phyloP scores from a whole-genome alignment of 371 early-diverging fungal species.

The Mortierella sp. region DNA sequence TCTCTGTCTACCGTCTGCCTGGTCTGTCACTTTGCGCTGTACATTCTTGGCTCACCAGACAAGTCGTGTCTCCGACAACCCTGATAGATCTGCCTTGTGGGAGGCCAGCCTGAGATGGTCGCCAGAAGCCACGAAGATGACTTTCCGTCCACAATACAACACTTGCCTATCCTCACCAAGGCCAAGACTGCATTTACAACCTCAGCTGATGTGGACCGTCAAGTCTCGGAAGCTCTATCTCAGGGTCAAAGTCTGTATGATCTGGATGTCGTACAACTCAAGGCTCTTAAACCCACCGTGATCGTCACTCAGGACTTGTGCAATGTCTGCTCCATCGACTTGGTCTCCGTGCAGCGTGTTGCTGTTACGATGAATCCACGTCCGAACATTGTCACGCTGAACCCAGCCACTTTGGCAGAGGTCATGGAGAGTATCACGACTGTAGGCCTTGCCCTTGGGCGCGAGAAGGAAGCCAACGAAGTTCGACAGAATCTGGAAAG shows the following conservation, averaged over 20 bases:
- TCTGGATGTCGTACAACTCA: constrained; percentile 58
- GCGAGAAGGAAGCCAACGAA: constrained; percentile 42
- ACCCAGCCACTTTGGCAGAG: constrained; percentile 62
- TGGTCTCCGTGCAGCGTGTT: constrained; percentile 61
- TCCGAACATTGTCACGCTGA: constrained; percentile 66
- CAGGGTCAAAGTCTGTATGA: constrained; percentile 64
- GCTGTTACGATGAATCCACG: constrained; percentile 58
- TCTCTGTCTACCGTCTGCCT: too few relatives aligned
- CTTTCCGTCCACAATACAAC: constrained; percentile 58
- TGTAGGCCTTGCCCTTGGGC: constrained; percentile 60
- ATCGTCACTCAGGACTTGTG: constrained; percentile 73
- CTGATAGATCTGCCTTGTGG: constrained; percentile 59
- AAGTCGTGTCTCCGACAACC: neutral
- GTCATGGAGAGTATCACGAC: constrained; percentile 62
- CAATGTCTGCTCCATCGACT: constrained; percentile 71
- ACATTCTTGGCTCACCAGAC: neutral
- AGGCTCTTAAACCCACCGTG: constrained; percentile 60
- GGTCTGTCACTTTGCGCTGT: too few relatives aligned
- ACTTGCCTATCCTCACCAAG: constrained; percentile 64
- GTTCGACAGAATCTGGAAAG: constrained; percentile 30
- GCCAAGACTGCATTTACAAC: constrained; percentile 68
- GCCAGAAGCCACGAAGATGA: constrained; percentile 63
- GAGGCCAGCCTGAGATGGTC: constrained; percentile 60
- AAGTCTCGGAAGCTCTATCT: constrained; percentile 62
- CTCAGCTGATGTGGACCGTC: constrained; percentile 66